These are phyloP conservation scores for Basidiobolus meristosporus DNA, from an alignment of 371 early-diverging fungal species.

Conservation along the genomic window DNA sequence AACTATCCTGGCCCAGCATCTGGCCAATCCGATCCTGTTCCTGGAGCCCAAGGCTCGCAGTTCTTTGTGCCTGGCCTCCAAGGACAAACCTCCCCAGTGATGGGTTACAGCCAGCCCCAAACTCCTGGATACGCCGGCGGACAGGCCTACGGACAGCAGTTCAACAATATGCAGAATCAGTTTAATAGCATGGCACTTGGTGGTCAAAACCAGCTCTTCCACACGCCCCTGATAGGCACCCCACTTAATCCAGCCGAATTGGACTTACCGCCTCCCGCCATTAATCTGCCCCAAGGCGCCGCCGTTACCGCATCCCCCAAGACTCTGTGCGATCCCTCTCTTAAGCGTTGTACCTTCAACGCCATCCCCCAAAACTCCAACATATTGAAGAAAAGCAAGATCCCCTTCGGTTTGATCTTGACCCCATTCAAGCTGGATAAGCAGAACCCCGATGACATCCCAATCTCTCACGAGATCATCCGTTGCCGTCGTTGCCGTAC, in stretches of 20 bases:
- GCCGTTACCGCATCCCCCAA: constrained; percentile 44
- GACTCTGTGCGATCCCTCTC: constrained; percentile 48
- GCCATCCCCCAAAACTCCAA: constrained; percentile 67
- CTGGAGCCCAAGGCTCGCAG: constrained; percentile 7
- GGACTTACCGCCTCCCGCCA: constrained; percentile 23
- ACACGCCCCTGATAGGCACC: constrained; percentile 23
- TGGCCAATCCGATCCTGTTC: constrained; percentile 4
- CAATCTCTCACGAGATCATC: constrained; percentile 76
- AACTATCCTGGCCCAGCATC: constrained; percentile 6
- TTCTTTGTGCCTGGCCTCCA: constrained; percentile 11
- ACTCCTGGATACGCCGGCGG: constrained; percentile 3
- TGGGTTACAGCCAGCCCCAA: constrained; percentile 8
- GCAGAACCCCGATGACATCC: constrained; percentile 32
- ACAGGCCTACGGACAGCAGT: constrained; percentile 6
- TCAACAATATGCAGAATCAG: constrained; percentile 10
- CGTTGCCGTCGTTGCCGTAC: constrained; percentile 89
- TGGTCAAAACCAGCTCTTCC: constrained; percentile 9
- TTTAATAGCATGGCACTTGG: constrained; percentile 18
- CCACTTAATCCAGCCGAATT: constrained; percentile 34
- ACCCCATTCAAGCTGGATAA: constrained; percentile 54
- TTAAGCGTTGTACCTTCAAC: constrained; percentile 77
- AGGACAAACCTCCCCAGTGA: constrained; percentile 4
- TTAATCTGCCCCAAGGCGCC: constrained; percentile 36
- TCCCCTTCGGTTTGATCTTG: constrained; percentile 76
- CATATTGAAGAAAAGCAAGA: constrained; percentile 58